These are phyloP conservation scores for Myriosclerotinia scirpicola DNA, from an alignment of 2,329 filamentous ascomycete species.

Conservation along the genomic window DNA sequence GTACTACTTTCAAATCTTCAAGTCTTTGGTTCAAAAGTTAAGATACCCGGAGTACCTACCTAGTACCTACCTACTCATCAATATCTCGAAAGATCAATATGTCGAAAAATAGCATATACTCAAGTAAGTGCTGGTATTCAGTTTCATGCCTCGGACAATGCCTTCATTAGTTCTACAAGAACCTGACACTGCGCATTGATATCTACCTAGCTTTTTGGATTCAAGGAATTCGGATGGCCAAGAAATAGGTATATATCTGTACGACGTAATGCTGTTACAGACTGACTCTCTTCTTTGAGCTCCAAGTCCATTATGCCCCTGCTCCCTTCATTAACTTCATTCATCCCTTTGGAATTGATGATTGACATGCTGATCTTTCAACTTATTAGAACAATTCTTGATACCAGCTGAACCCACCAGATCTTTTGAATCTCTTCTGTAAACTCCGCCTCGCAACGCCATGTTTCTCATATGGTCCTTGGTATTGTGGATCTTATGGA, in stretches of 20 bases:
- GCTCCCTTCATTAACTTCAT: too few relatives aligned
- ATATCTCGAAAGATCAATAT: not conserved
- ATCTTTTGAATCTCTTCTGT: not conserved
- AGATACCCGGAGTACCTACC: too few relatives aligned
- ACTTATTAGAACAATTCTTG: not conserved
- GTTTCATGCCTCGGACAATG: not conserved
- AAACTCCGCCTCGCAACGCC: constrained; percentile 6
- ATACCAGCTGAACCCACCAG: constrained; percentile 1
- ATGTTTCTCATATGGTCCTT: constrained; percentile 10
- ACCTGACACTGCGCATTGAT: not conserved
- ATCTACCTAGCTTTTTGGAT: not conserved
- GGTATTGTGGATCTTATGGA: constrained; percentile 9
- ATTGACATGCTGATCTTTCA: too few relatives aligned
- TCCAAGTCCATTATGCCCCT: too few relatives aligned
- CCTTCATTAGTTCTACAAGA: not conserved
- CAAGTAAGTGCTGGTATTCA: not conserved
- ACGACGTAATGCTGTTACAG: constrained; percentile 6
- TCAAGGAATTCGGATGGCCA: constrained; percentile 7
- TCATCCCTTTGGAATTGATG: too few relatives aligned
- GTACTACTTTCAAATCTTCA: not conserved
- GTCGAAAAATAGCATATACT: not conserved
- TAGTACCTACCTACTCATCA: too few relatives aligned
- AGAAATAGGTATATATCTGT: constrained; percentile 4
- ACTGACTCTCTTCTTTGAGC: not conserved
- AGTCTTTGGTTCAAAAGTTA: not conserved